Conservation (phyloP, 805 yeast genomes). For the Metschnikowia peoriensis region DNA sequence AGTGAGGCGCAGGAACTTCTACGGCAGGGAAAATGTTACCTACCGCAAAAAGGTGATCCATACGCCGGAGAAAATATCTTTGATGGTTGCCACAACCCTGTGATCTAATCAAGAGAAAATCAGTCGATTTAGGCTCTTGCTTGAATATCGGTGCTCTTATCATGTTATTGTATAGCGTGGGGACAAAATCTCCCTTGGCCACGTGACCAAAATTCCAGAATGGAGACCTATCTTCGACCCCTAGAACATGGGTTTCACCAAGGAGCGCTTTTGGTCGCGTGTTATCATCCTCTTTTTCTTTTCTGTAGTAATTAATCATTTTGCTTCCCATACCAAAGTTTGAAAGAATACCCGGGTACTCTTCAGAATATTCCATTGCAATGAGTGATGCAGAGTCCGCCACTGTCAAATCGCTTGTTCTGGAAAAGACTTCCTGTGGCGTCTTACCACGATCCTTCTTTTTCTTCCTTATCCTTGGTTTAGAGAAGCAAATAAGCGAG, state of each 20-base stretch:
- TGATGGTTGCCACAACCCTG: slow-evolving; percentile 77
- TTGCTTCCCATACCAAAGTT: slow-evolving; percentile 96
- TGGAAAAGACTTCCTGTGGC: slow-evolving; percentile 66
- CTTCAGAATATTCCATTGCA: slow-evolving; percentile 87
- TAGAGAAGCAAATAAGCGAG: slow-evolving; percentile 70
- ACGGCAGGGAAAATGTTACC: slow-evolving; percentile 93
- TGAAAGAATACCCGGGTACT: slow-evolving; percentile 75
- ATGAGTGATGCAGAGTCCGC: slow-evolving; percentile 81
- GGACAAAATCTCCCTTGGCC: slow-evolving; percentile 90
- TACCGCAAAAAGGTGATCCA: slow-evolving; percentile 76
- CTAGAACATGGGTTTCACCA: slow-evolving; percentile 94
- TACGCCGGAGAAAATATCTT: slow-evolving; percentile 62
- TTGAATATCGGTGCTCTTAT: slow-evolving; percentile 88
- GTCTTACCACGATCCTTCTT: slow-evolving; percentile 88
- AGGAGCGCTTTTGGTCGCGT: slow-evolving; percentile 82
- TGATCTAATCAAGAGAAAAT: slow-evolving; percentile 76
- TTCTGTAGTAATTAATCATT: slow-evolving; percentile 88
- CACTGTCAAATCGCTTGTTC: slow-evolving; percentile 71
- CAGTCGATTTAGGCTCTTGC: slow-evolving; percentile 77
- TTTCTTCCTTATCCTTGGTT: slow-evolving; percentile 72
- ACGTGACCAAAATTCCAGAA: slow-evolving; percentile 99
- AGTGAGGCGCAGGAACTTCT: slow-evolving; percentile 96
- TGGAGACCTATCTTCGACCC: slow-evolving; percentile 95
- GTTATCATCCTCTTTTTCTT: slow-evolving; percentile 73
- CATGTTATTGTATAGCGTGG: slow-evolving; percentile 90